Percentiles rank a stretch among this genome's conserved stretches.
These are phyloP conservation scores for Diutina siamensis DNA, from an alignment of 1,139 yeast species.

Conservation along the genomic window DNA sequence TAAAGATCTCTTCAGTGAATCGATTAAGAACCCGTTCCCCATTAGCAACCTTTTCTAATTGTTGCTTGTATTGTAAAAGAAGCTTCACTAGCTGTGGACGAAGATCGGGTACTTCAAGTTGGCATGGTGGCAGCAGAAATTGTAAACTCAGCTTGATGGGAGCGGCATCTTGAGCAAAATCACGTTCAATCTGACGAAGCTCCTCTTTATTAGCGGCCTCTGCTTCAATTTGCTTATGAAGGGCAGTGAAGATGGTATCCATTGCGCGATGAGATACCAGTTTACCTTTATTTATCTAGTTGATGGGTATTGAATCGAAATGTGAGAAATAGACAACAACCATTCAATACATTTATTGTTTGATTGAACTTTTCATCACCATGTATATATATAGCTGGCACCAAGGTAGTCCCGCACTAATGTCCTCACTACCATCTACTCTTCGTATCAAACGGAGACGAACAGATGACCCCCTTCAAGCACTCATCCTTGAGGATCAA, in stretches of 20 bases:
- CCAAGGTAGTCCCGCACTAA: too few relatives aligned
- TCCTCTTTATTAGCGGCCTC: not conserved
- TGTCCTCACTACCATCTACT: conserved; percentile 14
- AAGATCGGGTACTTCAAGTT: conserved; percentile 1
- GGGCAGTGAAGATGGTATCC: not conserved
- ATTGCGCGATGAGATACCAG: conserved; percentile 3
- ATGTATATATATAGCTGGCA: too few relatives aligned
- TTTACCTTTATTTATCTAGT: too few relatives aligned
- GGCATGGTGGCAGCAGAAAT: not conserved
- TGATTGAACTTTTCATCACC: too few relatives aligned
- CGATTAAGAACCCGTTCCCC: not conserved
- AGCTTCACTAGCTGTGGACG: not conserved
- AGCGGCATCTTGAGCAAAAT: not conserved
- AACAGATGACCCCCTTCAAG: conserved; percentile 78
- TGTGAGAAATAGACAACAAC: too few relatives aligned
- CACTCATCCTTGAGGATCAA: conserved; percentile 39
- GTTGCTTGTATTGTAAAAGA: not conserved
- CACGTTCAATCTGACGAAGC: not conserved
- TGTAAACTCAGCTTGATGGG: conserved; percentile 4
- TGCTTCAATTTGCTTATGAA: conserved; percentile 1
- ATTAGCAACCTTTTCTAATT: not conserved
- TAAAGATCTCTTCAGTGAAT: not conserved
- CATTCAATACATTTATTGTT: too few relatives aligned
- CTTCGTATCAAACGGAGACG: conserved; percentile 78
- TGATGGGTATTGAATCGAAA: too few relatives aligned